phyloP scores from a whole-genome alignment of 768 basidiomycete genomes.

The Gloeopeniophorella convolvens region DNA sequence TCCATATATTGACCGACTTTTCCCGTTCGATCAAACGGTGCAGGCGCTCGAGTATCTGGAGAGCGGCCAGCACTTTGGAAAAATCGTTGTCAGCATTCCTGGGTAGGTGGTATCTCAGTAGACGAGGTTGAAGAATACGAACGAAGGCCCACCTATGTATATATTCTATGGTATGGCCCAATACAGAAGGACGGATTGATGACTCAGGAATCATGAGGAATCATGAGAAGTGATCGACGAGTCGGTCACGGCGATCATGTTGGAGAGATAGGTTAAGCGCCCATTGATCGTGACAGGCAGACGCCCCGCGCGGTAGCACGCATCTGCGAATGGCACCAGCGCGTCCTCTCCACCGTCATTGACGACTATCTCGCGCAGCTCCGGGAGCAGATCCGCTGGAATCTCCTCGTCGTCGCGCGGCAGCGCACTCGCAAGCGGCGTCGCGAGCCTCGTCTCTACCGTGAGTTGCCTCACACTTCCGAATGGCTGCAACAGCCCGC shows the following conservation, averaged over 20 bases:
- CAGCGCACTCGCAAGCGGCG: background rate
- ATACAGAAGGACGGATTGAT: too few relatives aligned
- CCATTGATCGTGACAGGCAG: too few relatives aligned
- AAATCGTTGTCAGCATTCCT: slow-evolving; percentile 3
- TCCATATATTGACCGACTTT: slow-evolving; percentile 1
- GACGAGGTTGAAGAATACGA: too few relatives aligned
- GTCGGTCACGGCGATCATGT: too few relatives aligned
- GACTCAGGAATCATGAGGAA: too few relatives aligned
- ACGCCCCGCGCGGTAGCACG: too few relatives aligned
- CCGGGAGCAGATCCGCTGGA: background rate
- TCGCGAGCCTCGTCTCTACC: background rate
- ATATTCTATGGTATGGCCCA: too few relatives aligned
- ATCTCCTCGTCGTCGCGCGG: background rate
- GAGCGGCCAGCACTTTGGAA: slow-evolving; percentile 4
- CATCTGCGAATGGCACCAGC: background rate
- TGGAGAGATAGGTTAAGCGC: too few relatives aligned
- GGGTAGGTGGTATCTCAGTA: too few relatives aligned
- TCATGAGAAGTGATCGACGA: too few relatives aligned
- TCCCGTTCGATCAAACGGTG: slow-evolving; percentile 1
- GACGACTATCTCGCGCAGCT: background rate
- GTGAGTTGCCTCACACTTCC: background rate
- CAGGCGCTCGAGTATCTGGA: background rate
- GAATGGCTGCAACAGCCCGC: background rate
- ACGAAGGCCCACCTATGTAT: too few relatives aligned
- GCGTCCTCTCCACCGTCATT: background rate